Percentiles rank a stretch among this genome's conserved stretches.
Evolutionary conservation across 129 eudicot genomes (phyloP).

Genomic region (Flaveria sonorensis): DNA sequence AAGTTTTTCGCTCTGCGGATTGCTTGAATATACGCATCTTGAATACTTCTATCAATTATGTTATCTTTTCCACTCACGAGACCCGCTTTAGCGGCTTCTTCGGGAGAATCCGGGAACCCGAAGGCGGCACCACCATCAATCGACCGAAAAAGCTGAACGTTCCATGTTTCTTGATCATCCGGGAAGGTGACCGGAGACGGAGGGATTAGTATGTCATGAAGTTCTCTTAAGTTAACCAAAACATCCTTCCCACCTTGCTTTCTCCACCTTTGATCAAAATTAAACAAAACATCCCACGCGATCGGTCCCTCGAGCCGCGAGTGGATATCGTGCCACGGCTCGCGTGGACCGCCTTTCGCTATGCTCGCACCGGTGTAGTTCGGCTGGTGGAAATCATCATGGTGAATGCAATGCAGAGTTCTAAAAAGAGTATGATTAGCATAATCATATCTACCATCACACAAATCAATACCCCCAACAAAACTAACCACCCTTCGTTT

Average conservation of each 20-base stretch:
- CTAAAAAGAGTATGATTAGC: conserved; percentile 69
- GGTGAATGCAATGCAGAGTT: conserved; percentile 60
- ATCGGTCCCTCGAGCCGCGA: conserved; percentile 77
- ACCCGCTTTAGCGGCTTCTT: conserved; percentile 76
- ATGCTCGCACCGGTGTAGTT: conserved; percentile 62
- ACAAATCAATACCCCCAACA: conserved; percentile 82
- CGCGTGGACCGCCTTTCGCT: conserved; percentile 80
- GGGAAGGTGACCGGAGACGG: conserved; percentile 74
- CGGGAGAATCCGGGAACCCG: conserved; percentile 72
- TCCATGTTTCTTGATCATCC: conserved; percentile 75
- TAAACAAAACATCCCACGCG: conserved; percentile 84
- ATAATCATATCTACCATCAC: conserved; percentile 76
- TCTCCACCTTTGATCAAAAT: conserved; percentile 84
- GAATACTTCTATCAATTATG: conserved; percentile 77
- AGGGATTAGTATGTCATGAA: conserved; percentile 52
- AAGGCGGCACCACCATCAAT: conserved; percentile 92
- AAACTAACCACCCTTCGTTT: conserved; percentile 68
- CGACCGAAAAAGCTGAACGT: conserved; percentile 73
- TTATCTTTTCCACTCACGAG: conserved; percentile 88
- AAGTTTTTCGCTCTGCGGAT: conserved; percentile 76
- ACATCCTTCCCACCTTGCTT: conserved; percentile 87
- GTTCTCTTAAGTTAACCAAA: conserved; percentile 60
- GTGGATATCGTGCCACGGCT: conserved; percentile 91
- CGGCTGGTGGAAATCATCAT: conserved; percentile 80
- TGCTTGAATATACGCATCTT: conserved; percentile 83